These are phyloP conservation scores for Pyricularia sp. DNA, from an alignment of 2,329 filamentous ascomycete genomes.

Conservation along the genomic window DNA sequence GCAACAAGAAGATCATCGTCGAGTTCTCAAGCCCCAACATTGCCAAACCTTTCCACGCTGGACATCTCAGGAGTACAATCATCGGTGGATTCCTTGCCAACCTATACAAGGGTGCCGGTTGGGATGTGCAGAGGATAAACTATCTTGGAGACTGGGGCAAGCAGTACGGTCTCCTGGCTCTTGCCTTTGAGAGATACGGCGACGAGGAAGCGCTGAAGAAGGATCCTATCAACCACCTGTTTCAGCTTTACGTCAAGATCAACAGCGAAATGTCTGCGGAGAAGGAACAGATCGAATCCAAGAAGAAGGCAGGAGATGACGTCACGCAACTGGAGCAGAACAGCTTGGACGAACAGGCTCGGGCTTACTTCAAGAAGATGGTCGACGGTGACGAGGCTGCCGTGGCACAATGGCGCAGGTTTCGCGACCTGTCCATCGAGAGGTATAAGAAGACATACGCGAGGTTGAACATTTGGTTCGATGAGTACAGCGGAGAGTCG, in stretches of 20 bases:
- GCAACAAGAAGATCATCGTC: slow-evolving; percentile 59
- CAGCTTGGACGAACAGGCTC: slow-evolving; percentile 64
- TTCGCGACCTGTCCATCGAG: slow-evolving; percentile 58
- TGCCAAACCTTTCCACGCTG: slow-evolving; percentile 75
- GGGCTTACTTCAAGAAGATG: slow-evolving; percentile 63
- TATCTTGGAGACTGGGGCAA: slow-evolving; percentile 78
- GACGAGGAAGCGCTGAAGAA: slow-evolving; percentile 59
- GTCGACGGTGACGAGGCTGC: slow-evolving; percentile 55
- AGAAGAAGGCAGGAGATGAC: slow-evolving; percentile 44
- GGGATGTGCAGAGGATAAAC: slow-evolving; percentile 67
- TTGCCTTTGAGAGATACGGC: slow-evolving; percentile 68
- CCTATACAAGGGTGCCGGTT: slow-evolving; percentile 60
- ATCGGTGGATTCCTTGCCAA: slow-evolving; percentile 71
- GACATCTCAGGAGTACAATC: slow-evolving; percentile 69
- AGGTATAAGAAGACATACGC: slow-evolving; percentile 61
- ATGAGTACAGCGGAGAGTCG: slow-evolving; percentile 67
- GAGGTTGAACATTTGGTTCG: slow-evolving; percentile 61
- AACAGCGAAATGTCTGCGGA: slow-evolving; percentile 58
- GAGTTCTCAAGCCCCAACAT: slow-evolving; percentile 85
- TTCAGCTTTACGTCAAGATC: slow-evolving; percentile 73
- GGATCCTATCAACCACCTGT: slow-evolving; percentile 76
- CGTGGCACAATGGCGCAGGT: slow-evolving; percentile 53
- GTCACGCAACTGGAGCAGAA: slow-evolving; percentile 38
- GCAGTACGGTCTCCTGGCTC: slow-evolving; percentile 63
- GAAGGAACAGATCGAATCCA: slow-evolving; percentile 53